These are phyloP conservation scores for Esteya vermicola DNA, from an alignment of 2,329 filamentous ascomycete species.

Conservation along the genomic window DNA sequence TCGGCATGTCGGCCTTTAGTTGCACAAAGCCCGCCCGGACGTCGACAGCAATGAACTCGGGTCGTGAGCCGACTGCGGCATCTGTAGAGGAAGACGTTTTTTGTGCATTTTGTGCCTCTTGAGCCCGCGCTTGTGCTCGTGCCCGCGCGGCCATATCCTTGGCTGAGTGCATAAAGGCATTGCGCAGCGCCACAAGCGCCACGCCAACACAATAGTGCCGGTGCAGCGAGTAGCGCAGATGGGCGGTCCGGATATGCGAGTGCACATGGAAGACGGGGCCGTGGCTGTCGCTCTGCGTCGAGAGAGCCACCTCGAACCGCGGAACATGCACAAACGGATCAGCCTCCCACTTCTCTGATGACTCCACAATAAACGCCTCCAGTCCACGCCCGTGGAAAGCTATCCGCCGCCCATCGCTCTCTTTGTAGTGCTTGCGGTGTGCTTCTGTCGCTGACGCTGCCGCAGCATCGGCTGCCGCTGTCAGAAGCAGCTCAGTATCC, in stretches of 20 bases:
- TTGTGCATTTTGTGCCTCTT: too few relatives aligned
- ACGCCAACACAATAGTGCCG: conserved; percentile 83
- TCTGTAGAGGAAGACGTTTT: not conserved
- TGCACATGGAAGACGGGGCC: conserved; percentile 82
- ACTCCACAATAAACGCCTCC: conserved; percentile 84
- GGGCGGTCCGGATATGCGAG: conserved; percentile 62
- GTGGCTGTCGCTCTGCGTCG: conserved; percentile 72
- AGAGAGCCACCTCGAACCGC: conserved; percentile 73
- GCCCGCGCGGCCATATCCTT: conserved; percentile 19
- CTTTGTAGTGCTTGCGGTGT: conserved; percentile 40
- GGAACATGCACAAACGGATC: conserved; percentile 81
- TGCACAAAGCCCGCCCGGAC: conserved; percentile 71
- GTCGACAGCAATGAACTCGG: conserved; percentile 69
- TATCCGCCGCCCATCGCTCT: conserved; percentile 65
- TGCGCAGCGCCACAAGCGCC: conserved; percentile 59
- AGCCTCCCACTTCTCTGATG: conserved; percentile 65
- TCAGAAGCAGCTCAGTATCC: conserved; percentile 47
- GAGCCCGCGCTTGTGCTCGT: not conserved
- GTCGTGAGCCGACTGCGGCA: conserved; percentile 6
- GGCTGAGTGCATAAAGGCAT: conserved; percentile 47
- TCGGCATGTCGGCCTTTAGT: conserved; percentile 75
- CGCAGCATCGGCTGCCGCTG: conserved; percentile 34
- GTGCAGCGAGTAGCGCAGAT: conserved; percentile 83
- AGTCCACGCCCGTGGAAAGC: conserved; percentile 69
- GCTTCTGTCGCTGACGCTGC: conserved; percentile 40